Evolutionary conservation across 2,329 filamentous ascomycete species (phyloP).

Genomic region (Trichoderma sp.): DNA sequence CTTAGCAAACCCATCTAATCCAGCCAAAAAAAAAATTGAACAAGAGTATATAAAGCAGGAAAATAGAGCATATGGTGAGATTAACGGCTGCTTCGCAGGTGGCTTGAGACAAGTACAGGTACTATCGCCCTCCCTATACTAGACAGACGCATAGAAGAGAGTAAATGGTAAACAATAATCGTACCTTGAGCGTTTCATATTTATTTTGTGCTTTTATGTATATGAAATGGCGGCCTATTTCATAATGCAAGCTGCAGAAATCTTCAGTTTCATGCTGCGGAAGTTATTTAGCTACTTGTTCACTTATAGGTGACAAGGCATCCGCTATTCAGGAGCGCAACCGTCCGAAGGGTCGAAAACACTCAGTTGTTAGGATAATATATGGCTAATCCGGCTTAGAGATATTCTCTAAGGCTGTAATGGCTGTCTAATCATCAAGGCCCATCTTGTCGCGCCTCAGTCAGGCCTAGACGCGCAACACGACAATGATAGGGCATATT

Average conservation of each 20-base stretch:
- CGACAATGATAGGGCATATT: not conserved
- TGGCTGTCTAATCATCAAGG: not conserved
- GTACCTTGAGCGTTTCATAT: not conserved
- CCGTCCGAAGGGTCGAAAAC: not conserved
- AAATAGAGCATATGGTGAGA: not conserved
- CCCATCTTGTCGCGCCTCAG: not conserved
- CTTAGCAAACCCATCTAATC: constrained; percentile 4
- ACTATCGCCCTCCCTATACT: not conserved
- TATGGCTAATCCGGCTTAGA: not conserved
- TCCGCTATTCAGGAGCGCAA: not conserved
- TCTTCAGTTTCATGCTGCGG: not conserved
- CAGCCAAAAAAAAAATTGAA: not conserved
- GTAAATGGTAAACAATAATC: not conserved
- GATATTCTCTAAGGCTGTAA: not conserved
- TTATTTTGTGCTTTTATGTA: not conserved
- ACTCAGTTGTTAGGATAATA: not conserved
- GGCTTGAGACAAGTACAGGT: not conserved
- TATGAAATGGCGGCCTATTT: not conserved
- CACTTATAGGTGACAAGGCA: not conserved
- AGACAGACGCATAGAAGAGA: not conserved
- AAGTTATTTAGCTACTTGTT: not conserved
- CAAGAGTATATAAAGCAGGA: not conserved
- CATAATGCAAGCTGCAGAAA: not conserved
- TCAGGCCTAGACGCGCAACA: not conserved
- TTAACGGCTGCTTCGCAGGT: not conserved